These are phyloP conservation scores for Capillidium heterosporum DNA, from an alignment of 371 early-diverging fungal genomes.

Conservation along the genomic window DNA sequence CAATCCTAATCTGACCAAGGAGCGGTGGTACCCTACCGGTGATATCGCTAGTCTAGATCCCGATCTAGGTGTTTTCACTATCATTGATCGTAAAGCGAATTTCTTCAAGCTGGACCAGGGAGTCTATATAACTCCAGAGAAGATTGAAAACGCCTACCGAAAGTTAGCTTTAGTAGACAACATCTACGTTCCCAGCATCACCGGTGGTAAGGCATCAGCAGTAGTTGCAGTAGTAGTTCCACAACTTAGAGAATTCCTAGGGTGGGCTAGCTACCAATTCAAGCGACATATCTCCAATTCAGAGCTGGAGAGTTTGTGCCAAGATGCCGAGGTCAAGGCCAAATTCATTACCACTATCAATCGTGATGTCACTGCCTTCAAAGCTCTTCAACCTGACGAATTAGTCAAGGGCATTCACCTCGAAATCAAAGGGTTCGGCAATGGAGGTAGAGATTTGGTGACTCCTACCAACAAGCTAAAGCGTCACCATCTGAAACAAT, in stretches of 20 bases:
- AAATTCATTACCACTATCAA: not conserved
- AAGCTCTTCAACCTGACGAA: not conserved
- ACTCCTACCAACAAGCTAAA: slow-evolving; percentile 1
- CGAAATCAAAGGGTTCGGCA: not conserved
- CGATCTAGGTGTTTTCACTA: slow-evolving; percentile 34
- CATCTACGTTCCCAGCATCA: slow-evolving; percentile 73
- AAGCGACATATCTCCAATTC: not conserved
- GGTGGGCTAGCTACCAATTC: slow-evolving; percentile 11
- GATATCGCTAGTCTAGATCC: slow-evolving; percentile 66
- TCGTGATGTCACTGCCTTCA: not conserved
- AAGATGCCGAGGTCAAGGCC: not conserved
- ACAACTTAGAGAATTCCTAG: slow-evolving; percentile 29
- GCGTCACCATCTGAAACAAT: not conserved
- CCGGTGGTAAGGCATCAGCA: slow-evolving; percentile 38
- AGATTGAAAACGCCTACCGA: slow-evolving; percentile 24
- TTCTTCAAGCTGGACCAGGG: slow-evolving; percentile 82
- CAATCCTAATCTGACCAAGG: slow-evolving; percentile 44
- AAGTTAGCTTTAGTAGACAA: slow-evolving; percentile 21
- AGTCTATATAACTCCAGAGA: slow-evolving; percentile 55
- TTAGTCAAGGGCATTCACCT: not conserved
- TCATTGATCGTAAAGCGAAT: slow-evolving; percentile 95
- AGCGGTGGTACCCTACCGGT: slow-evolving; percentile 83
- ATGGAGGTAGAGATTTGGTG: not conserved
- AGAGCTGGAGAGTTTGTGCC: not conserved
- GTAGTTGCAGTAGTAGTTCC: slow-evolving; percentile 71